Evolutionary conservation across 148 eudicot genomes (phyloP), one percentile per base, ranked within the genome.

Genomic region (Cornus florida): DNA sequence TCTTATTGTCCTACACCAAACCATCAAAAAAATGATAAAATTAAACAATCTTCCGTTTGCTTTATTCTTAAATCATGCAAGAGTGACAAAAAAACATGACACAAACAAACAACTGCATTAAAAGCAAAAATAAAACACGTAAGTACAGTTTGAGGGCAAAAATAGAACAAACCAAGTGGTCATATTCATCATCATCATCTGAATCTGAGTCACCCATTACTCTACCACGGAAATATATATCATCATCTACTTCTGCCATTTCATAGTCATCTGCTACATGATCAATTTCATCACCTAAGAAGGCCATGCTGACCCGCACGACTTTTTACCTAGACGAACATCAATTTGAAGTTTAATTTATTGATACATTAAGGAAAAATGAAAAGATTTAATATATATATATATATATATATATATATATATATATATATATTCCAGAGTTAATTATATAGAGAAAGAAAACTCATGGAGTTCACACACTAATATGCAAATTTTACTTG

Each of bases 201-300:
- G 98, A 90, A 56, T 94, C 98, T 41, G 94, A 91, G 74, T 88
- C 92, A 82, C 74, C 92, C 77, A 80, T 60, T 75, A 87, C 89
- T 86, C 89, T 75, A 24, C 83, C 95, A 56, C 67, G 89, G 62
- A 83, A 87, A 43, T 88, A 91, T 92, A 90, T 86, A 80, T 89
- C 94, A 76, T 91, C 91, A 77, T 93, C 92, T 24, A 88, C 81
- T 78, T 86, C 90, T 78, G 87, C 96, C 89, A 93, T 91, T 38
- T 89, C 95, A 82, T 91, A 89, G 67, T 92, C 94, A 72, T 91
- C 90, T 17, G 88, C 93, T 89, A 93, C 84, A 76, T 89, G 80
- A 24, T 92, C 88, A 67, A 83, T 88, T 70, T 86, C 92, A 33
- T 90, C 91, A 75, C 67, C 33, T 33, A 19, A 75, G 59, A 35